Percentiles rank a stretch among this genome's conserved stretches.
Conservation (phyloP, 306 rosid species). For the Lagenaria siceraria region DNA sequence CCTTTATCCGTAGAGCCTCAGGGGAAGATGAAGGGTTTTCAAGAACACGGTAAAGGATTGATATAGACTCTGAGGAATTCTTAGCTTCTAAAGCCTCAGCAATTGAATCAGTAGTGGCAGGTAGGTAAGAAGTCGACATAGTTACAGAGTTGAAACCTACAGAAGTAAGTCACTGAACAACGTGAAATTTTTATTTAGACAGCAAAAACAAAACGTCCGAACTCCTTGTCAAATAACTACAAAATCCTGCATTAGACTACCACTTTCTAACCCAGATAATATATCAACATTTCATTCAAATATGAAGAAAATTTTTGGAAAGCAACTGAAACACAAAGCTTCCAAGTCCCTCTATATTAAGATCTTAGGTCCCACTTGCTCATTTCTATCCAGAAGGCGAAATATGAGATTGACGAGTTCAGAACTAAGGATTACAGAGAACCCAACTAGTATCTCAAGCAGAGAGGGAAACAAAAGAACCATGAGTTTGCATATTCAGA, state of each 20-base stretch:
- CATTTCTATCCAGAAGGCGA: neutral
- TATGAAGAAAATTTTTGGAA: neutral
- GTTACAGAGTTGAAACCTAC: neutral
- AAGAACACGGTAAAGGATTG: conserved; percentile 64
- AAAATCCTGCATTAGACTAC: neutral
- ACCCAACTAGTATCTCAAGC: too few relatives aligned
- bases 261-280: neutral
- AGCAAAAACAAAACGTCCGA: neutral
- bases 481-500: too few relatives aligned
- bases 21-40: conserved; percentile 75
- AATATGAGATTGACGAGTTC: too few relatives aligned
- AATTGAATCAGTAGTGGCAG: conserved; percentile 66
- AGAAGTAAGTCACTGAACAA: neutral
- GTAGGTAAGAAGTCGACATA: conserved; percentile 69
- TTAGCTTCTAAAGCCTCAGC: conserved; percentile 63
- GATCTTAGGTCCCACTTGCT: neutral
- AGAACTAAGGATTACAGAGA: too few relatives aligned
- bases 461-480: too few relatives aligned
- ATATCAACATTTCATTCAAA: neutral
- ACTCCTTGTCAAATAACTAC: neutral
- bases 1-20: conserved; percentile 78
- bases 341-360: neutral
- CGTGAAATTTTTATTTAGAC: neutral
- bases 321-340: neutral
- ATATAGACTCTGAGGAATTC: conserved; percentile 49